phyloP scores from a whole-genome alignment of 306 rosid genomes.

The Adenanthera pavonina region DNA sequence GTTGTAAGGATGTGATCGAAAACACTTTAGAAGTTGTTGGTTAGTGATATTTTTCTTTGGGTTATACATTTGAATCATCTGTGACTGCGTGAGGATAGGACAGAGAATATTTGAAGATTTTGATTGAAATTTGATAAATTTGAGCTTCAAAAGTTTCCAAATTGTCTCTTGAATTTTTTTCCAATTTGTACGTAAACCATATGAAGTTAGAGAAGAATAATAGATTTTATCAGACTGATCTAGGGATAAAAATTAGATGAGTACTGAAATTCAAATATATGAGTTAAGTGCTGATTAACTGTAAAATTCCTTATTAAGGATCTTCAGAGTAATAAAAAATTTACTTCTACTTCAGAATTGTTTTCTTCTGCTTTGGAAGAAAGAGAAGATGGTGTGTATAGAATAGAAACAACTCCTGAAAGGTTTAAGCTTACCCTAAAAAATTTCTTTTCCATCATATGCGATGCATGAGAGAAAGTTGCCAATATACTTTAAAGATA shows the following conservation, averaged over 20 bases:
- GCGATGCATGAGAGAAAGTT: conserved; percentile 11
- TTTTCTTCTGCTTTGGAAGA: conserved; percentile 6
- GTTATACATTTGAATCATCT: conserved; percentile 19
- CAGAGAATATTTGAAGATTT: conserved; percentile 1
- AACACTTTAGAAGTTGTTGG: neutral
- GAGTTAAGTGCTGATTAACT: neutral
- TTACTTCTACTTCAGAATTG: neutral
- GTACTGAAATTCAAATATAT: neutral
- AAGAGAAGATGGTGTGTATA: neutral
- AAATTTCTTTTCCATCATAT: neutral
- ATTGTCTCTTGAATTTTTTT: neutral
- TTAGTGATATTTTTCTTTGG: conserved; percentile 16
- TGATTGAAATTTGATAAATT: conserved; percentile 19
- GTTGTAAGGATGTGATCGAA: conserved; percentile 18
- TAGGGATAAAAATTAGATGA: neutral
- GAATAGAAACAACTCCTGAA: neutral
- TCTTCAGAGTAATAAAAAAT: neutral
- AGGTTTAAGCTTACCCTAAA: conserved; percentile 12
- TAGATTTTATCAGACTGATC: too few relatives aligned
- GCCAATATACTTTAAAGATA: neutral
- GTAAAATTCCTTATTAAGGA: neutral
- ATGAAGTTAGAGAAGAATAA: too few relatives aligned
- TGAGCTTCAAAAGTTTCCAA: conserved; percentile 8
- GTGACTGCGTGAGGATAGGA: neutral
- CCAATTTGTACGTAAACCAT: neutral